Percentiles rank a stretch among this genome's conserved stretches.
These are phyloP conservation scores for Eucalyptus guilfoylei DNA, from an alignment of 345 rosid genomes.

Conservation along the genomic window DNA sequence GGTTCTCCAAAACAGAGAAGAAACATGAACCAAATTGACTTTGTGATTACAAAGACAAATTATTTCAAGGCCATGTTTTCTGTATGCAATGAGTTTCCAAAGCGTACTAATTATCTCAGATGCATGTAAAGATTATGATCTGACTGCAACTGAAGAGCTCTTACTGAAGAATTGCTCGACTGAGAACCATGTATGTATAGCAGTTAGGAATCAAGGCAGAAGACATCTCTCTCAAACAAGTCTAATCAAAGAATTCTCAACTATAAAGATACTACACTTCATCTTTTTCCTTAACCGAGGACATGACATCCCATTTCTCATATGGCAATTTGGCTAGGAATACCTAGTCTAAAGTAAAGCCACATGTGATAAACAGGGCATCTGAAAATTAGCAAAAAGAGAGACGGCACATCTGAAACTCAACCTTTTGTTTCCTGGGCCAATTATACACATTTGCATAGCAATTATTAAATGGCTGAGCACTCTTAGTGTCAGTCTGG, in stretches of 20 bases:
- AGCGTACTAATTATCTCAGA: background rate
- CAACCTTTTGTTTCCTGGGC: too few species aligned
- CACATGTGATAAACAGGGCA: too few species aligned
- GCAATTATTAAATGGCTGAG: too few species aligned
- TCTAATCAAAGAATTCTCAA: background rate
- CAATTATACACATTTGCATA: too few species aligned
- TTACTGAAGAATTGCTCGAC: background rate
- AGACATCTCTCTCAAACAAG: background rate
- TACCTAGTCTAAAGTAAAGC: background rate
- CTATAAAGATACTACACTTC: background rate
- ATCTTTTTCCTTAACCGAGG: background rate
- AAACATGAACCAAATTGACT: too few species aligned
- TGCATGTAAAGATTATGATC: background rate
- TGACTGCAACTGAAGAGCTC: background rate
- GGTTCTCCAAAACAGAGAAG: background rate
- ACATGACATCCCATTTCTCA: background rate
- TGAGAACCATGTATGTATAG: background rate
- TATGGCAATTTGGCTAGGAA: background rate
- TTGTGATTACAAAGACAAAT: background rate
- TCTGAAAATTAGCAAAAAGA: too few species aligned
- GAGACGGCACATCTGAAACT: accelerated
- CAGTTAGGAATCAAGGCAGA: background rate
- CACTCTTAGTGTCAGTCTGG: too few species aligned
- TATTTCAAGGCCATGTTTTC: background rate
- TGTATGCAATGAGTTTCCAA: background rate